Percentiles rank a stretch among this genome's conserved stretches.
These are phyloP conservation scores for Penicillium sp. DNA, from an alignment of 2,329 filamentous ascomycete genomes.

Conservation along the genomic window DNA sequence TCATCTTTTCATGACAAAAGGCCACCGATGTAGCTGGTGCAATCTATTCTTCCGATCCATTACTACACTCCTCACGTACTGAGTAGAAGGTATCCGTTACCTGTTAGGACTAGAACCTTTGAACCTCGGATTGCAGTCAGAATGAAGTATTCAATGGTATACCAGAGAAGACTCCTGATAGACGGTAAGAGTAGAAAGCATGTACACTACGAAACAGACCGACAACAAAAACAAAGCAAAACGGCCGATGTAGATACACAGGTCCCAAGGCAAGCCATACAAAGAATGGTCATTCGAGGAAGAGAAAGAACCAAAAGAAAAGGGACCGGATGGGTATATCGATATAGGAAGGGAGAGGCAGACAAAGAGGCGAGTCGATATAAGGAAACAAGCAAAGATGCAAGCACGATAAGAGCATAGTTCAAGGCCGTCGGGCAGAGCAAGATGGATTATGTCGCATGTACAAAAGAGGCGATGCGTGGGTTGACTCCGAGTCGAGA, in stretches of 20 bases:
- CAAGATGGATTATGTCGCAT: conserved; percentile 2
- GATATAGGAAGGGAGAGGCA: conserved; percentile 8
- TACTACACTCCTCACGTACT: background rate
- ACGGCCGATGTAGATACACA: conserved; percentile 19
- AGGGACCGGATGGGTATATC: conserved; percentile 25
- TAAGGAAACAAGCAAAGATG: conserved; percentile 8
- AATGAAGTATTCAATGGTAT: background rate
- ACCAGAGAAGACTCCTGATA: background rate
- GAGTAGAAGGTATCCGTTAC: background rate
- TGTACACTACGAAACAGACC: conserved; percentile 14
- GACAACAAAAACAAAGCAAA: background rate
- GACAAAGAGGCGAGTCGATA: background rate
- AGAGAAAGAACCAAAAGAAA: conserved; percentile 7
- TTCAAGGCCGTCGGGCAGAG: background rate
- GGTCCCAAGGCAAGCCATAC: conserved; percentile 14
- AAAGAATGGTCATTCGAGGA: conserved; percentile 5
- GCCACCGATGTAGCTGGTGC: background rate
- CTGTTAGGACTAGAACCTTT: background rate
- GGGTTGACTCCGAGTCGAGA: background rate
- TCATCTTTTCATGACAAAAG: background rate
- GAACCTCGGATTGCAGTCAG: background rate
- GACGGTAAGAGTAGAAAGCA: background rate
- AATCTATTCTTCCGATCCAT: conserved; percentile 10
- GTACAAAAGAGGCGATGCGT: conserved; percentile 1
- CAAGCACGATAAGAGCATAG: background rate